phyloP scores from a whole-genome alignment of 257 asterid species.

The Ehretia macrophylla region DNA sequence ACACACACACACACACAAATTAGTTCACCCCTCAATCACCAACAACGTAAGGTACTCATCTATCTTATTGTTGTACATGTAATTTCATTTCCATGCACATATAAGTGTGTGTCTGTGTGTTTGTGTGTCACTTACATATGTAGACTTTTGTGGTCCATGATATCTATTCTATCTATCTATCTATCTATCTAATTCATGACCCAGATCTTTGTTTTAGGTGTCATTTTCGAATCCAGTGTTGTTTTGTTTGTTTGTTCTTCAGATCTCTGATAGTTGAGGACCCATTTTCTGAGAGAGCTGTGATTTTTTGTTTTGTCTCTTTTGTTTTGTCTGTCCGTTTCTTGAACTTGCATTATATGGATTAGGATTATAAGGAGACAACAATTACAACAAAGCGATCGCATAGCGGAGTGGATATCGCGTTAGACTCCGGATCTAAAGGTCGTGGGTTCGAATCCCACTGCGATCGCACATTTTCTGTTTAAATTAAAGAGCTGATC shows the following conservation, averaged over 20 bases:
- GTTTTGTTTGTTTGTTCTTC: conserved; percentile 5
- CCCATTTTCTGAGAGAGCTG: not conserved
- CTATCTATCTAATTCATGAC: too few relatives aligned
- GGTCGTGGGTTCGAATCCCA: conserved; percentile 99
- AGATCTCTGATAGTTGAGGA: not conserved
- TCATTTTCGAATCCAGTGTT: conserved; percentile 1
- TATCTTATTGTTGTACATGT: not conserved
- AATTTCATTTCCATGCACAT: not conserved
- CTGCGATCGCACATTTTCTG: conserved; percentile 43
- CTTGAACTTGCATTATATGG: too few relatives aligned
- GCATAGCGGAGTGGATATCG: conserved; percentile 99
- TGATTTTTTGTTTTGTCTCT: not conserved
- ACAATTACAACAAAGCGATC: conserved; percentile 21
- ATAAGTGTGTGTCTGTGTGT: not conserved
- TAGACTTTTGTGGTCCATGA: not conserved
- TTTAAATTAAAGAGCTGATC: too few relatives aligned
- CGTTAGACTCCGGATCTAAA: conserved; percentile 98
- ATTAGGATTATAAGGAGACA: too few relatives aligned
- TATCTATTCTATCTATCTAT: too few relatives aligned
- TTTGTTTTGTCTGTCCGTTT: not conserved
- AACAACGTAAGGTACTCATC: not conserved
- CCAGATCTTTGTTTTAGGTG: not conserved
- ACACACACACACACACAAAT: too few relatives aligned
- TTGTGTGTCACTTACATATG: not conserved
- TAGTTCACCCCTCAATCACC: too few relatives aligned